These are phyloP conservation scores for Ustilago tritici DNA, from an alignment of 1,284 basidiomycete genomes.

Conservation along the genomic window DNA sequence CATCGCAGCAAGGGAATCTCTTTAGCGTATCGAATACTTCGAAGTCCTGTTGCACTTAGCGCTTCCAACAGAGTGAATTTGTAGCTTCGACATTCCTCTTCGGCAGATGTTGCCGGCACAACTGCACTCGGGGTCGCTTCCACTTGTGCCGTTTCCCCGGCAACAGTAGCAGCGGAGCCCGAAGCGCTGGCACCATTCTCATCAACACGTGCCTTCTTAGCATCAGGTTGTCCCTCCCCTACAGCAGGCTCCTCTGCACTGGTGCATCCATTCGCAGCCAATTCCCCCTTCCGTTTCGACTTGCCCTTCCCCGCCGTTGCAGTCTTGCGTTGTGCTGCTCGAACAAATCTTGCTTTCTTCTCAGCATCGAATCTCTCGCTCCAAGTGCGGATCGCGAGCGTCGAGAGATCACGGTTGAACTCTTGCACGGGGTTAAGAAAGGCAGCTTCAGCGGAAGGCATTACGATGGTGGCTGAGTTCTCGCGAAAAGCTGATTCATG, in stretches of 20 bases:
- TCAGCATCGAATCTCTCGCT: constrained; percentile 79
- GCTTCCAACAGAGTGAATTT: constrained; percentile 91
- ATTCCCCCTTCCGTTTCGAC: constrained; percentile 29
- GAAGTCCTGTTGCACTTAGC: constrained; percentile 92
- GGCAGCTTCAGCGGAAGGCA: constrained; percentile 69
- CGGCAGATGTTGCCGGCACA: not conserved
- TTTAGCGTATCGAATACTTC: constrained; percentile 96
- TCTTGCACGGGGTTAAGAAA: constrained; percentile 99
- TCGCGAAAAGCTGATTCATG: constrained; percentile 65
- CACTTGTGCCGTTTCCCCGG: not conserved
- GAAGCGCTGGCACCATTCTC: constrained; percentile 11
- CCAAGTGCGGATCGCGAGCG: constrained; percentile 89
- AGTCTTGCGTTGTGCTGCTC: constrained; percentile 68
- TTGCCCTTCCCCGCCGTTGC: constrained; percentile 47
- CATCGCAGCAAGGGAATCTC: constrained; percentile 92
- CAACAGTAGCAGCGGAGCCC: constrained; percentile 4
- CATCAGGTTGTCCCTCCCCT: constrained; percentile 18
- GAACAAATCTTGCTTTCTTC: constrained; percentile 77
- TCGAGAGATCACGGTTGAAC: constrained; percentile 94
- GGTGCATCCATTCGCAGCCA: constrained; percentile 14
- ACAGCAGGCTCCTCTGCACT: not conserved
- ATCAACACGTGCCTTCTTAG: constrained; percentile 23
- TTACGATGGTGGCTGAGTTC: constrained; percentile 66
- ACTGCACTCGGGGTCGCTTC: constrained; percentile 5
- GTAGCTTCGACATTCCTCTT: constrained; percentile 73